These are phyloP conservation scores for Arabidopsis arenosa DNA, from an alignment of 345 rosid species.

Conservation along the genomic window DNA sequence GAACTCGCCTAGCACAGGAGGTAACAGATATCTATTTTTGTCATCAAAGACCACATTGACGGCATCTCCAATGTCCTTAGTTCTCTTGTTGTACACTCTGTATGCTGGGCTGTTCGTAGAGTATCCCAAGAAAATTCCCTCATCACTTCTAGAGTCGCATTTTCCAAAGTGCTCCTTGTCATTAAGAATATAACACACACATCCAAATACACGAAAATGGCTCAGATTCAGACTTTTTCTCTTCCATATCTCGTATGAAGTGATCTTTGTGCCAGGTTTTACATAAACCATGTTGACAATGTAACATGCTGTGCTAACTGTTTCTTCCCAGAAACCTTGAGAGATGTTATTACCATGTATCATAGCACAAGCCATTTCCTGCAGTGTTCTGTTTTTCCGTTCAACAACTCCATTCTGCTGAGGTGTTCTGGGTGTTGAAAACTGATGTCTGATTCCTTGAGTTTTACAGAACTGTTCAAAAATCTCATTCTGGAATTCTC, in stretches of 20 bases:
- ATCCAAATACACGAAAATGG: not conserved
- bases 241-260: not conserved
- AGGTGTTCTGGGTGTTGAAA: not conserved
- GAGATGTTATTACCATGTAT: not conserved
- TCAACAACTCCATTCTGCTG: not conserved
- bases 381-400: not conserved
- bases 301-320: not conserved
- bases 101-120: not conserved
- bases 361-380: not conserved
- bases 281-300: not conserved
- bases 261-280: not conserved
- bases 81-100: not conserved
- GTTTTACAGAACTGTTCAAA: not conserved
- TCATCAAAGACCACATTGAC: too few relatives aligned
- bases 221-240: not conserved
- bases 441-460: not conserved
- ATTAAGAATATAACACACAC: not conserved
- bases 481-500: not conserved
- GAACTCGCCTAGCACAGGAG: too few relatives aligned
- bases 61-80: too few relatives aligned
- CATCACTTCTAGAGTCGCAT: not conserved
- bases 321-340: not conserved
- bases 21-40: too few relatives aligned
- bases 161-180: not conserved
- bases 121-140: not conserved